Conservation (phyloP, 495 filamentous ascomycete species). For the Endocarpon pusillum region DNA sequence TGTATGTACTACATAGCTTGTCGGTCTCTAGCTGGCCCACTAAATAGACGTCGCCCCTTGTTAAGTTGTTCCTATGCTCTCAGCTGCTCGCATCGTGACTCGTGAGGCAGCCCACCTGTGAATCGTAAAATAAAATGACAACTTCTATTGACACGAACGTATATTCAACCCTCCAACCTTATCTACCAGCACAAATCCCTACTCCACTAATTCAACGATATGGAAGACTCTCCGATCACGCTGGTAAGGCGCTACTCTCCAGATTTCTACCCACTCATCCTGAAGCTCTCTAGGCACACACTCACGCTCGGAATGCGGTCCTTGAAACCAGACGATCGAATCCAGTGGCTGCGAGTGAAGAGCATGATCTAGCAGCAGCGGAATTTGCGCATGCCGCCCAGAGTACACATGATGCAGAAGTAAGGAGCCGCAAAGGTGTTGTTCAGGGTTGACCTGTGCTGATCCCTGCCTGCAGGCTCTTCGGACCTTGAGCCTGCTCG, state of each 20-base stretch:
- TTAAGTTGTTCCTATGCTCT: too few relatives aligned
- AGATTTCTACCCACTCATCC: constrained; percentile 5
- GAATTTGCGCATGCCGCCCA: constrained; percentile 74
- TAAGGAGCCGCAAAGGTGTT: constrained; percentile 9
- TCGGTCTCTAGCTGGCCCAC: too few relatives aligned
- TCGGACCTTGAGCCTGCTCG: constrained; percentile 66
- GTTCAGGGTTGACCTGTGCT: constrained; percentile 4
- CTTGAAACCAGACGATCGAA: constrained; percentile 58
- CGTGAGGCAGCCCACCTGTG: too few relatives aligned
- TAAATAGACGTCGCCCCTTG: too few relatives aligned
- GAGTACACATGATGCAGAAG: constrained; percentile 58
- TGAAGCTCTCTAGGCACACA: constrained; percentile 48
- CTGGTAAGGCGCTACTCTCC: constrained; percentile 22
- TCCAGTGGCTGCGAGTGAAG: constrained; percentile 61
- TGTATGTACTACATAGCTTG: too few relatives aligned
- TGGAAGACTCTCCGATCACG: constrained; percentile 46
- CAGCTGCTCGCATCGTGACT: too few relatives aligned
- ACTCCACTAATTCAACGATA: too few relatives aligned
- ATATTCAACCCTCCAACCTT: too few relatives aligned
- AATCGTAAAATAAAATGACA: too few relatives aligned
- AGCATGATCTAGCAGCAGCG: constrained; percentile 77
- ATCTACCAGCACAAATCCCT: too few relatives aligned
- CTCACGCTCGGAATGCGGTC: constrained; percentile 70
- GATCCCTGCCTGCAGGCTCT: constrained; percentile 58
- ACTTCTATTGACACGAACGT: too few relatives aligned